Percentiles rank a stretch among this genome's conserved stretches.
Evolutionary conservation across 352 stramenopile genomes (phyloP).

Genomic region (Plasmopara halstedii): DNA sequence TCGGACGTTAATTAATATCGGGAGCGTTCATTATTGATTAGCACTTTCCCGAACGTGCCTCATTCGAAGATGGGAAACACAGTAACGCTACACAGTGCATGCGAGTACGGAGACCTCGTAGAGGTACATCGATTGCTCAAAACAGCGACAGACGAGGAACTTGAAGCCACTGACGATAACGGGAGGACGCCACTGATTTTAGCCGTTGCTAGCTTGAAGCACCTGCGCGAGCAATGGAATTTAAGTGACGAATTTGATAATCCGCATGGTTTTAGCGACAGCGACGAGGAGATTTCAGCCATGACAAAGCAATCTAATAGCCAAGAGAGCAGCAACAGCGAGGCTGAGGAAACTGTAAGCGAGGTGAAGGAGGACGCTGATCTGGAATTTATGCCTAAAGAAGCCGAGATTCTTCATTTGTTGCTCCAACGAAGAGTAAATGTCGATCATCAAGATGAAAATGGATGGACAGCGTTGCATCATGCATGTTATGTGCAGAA

Average conservation of each 20-base stretch:
- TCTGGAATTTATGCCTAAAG: slow-evolving; percentile 52
- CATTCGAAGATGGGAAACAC: slow-evolving; percentile 67
- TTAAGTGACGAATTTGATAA: slow-evolving; percentile 43
- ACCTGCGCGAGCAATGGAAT: slow-evolving; percentile 29
- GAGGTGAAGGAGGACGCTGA: slow-evolving; percentile 43
- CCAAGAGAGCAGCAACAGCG: slow-evolving; percentile 11
- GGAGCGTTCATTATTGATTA: no score
- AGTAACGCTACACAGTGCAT: slow-evolving; percentile 76
- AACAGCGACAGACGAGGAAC: slow-evolving; percentile 46
- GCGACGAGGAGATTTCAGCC: slow-evolving; percentile 11
- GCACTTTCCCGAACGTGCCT: not conserved
- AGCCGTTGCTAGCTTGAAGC: slow-evolving; percentile 53
- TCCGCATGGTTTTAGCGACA: slow-evolving; percentile 16
- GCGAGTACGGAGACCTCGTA: slow-evolving; percentile 58
- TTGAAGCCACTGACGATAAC: slow-evolving; percentile 68
- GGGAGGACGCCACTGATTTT: slow-evolving; percentile 69
- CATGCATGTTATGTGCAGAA: slow-evolving; percentile 77
- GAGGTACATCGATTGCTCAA: slow-evolving; percentile 53
- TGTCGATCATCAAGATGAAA: slow-evolving; percentile 75
- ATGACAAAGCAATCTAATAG: not conserved
- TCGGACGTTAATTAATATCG: slow-evolving; percentile 17
- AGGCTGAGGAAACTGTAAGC: slow-evolving; percentile 27
- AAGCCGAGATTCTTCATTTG: slow-evolving; percentile 69
- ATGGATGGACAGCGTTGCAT: slow-evolving; percentile 77
- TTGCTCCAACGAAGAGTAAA: slow-evolving; percentile 67